Conservation (phyloP, 768 basidiomycete genomes). For the Chiua virens region DNA sequence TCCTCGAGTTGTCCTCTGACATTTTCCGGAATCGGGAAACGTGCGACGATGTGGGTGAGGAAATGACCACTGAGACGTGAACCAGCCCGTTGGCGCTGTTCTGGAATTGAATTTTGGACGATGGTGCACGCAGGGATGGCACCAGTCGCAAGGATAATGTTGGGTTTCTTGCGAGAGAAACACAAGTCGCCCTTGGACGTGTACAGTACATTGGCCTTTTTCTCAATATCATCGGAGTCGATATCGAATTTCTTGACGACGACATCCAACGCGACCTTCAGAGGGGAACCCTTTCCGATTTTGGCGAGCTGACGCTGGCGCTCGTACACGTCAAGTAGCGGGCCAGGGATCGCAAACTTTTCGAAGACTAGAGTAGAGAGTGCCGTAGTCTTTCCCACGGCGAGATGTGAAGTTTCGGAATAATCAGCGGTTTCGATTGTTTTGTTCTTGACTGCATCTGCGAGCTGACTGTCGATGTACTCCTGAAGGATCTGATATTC, state of each 20-base stretch:
- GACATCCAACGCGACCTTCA: slow-evolving; percentile 14
- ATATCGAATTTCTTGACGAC: slow-evolving; percentile 11
- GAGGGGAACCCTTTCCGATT: slow-evolving; percentile 11
- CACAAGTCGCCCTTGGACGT: slow-evolving; percentile 16
- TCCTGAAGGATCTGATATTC: slow-evolving; percentile 5
- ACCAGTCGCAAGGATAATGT: slow-evolving; percentile 22
- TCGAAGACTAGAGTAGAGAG: slow-evolving; percentile 12
- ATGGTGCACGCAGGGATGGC: slow-evolving; percentile 22
- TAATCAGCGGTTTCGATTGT: too few species aligned
- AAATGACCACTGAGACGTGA: slow-evolving; percentile 18
- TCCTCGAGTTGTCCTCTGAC: too few species aligned
- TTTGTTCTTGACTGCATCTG: neutral
- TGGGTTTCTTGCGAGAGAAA: slow-evolving; percentile 11
- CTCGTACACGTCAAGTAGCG: slow-evolving; percentile 13
- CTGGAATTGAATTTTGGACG: slow-evolving; percentile 14
- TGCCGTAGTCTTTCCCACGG: slow-evolving; percentile 13
- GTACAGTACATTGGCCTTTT: slow-evolving; percentile 8
- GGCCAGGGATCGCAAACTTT: slow-evolving; percentile 19
- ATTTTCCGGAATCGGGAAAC: slow-evolving; percentile 4
- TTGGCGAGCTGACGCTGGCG: slow-evolving; percentile 12
- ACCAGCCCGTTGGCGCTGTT: slow-evolving; percentile 13
- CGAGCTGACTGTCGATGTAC: slow-evolving; percentile 1
- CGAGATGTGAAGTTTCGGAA: slow-evolving; percentile 4
- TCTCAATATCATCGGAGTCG: slow-evolving; percentile 4
- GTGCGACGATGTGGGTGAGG: slow-evolving; percentile 4